Evolutionary conservation across 805 yeast genomes (phyloP), one percentile per base, ranked within the genome.

Genomic region (Ogataea glucozyma): DNA sequence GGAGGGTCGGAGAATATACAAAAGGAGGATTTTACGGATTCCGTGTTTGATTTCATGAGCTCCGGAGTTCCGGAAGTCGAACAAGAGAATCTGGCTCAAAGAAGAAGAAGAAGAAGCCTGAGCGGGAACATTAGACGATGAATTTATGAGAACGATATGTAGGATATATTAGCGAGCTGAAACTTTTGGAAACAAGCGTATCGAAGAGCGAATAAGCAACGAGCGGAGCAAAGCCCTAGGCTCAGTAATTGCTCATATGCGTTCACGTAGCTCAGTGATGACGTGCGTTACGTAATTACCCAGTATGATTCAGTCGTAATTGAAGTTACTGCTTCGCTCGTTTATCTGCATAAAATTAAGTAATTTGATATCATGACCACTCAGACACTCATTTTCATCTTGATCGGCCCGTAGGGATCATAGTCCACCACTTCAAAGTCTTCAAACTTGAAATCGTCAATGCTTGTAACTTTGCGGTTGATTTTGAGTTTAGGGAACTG

Each of bases 351-450:
- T n/a, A 24, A 12, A 6, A 24, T 24, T 27, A 27, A 5, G 31
- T 8, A 27, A 13, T 13, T 17, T 9, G 31, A 27, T 18, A 27
- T 27, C 18, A 27, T 11, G 31, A 13, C 13, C 18, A 22, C 11
- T 64, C 71, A 93, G 21, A 93, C 99, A 61, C 97, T 89, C 99
- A 93, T 93, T 55, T 87, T 85, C 99, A 93, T 93, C 53, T 85
- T 86, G 54, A 93, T 91, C 48, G 81, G 81, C 2, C 79, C 76
- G 58, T 88, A 83, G 3, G 97, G 97, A 40, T 85, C 71, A 64
- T 93, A 93, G 40, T 78, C 87, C 3, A 69, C 68, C 35, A 93
- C 81, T 56, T 82, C 88, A 56, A 93, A 90, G 64, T 93, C 98
- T 44, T 90, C 97, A 54, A 71, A 86, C 54, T 73, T 76, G 71